Base-by-base conservation (phyloP, 2,329 filamentous ascomycete genomes). In the Phialophora chinensis region DNA sequence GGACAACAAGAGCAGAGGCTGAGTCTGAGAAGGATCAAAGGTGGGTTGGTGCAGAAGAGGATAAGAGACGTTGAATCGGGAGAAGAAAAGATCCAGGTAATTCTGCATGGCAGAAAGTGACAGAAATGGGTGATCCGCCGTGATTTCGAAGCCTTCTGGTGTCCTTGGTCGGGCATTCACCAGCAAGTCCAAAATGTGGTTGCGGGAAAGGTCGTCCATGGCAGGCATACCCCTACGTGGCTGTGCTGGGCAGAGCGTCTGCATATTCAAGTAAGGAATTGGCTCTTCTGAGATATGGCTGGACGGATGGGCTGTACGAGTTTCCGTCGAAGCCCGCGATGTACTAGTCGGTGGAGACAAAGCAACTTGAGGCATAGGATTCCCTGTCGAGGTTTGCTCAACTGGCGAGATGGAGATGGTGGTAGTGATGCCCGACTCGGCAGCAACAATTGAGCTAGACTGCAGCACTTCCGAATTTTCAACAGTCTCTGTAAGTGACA, bases 31-130 rank as follows among this genome's bases (percentile, higher is more conserved):
- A 0, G 84, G 80, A 52, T 85, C 78, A 71, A 88, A 89, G 0
- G 86, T 88, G 1, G 85, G 77, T 68, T 83, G 78, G 66, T 89
- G 86, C 8, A 89, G 81, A 1, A 88, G 77, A 0, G 87, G 87
- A 69, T 89, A 89, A 0, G 83, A 79, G 0, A 82, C 81, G 72
- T 89, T 89, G 76, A 89, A 88, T 2, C 83, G 81, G 0, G 80
- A 82, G 74, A 88, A 89, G 76, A 85, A 89, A 1, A 88, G 76
- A 66, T 88, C 84, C 47, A 82, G 81, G 72, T 87, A 88, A 2
- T 77, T 79, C 69, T 88, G 85, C 8, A 89, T 75, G 0, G 83
- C 81, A 1, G 75, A 70, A 0, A 85, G 75, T 0, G 82, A 84
- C 2, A 89, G 75, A 0, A 88, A 74, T 0, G 83, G 82, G 42